Percentiles rank a stretch among this genome's conserved stretches.
These are phyloP conservation scores for Cryptosporidium ryanae DNA, from an alignment of 169 alveolate species.

Conservation along the genomic window DNA sequence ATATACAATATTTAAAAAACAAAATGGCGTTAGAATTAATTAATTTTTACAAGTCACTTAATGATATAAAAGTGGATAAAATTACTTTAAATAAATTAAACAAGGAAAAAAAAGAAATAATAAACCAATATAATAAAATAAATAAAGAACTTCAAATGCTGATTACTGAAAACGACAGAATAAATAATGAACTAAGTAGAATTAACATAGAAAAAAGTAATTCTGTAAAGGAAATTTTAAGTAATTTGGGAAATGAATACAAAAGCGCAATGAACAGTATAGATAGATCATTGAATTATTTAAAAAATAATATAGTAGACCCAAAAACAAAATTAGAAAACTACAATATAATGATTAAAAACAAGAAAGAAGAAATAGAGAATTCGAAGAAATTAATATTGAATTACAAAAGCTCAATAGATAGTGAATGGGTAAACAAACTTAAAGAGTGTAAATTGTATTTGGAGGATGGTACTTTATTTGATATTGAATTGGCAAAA, in stretches of 20 bases:
- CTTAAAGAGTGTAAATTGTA: slow-evolving; percentile 10
- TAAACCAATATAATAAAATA: not conserved
- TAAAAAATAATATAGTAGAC: slow-evolving; percentile 10
- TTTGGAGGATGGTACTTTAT: not conserved
- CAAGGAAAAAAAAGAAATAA: not conserved
- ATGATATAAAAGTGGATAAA: slow-evolving; percentile 11
- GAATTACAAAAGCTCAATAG: not conserved
- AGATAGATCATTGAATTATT: not conserved
- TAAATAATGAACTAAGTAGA: not conserved
- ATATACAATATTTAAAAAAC: slow-evolving; percentile 22
- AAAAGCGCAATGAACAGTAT: not conserved
- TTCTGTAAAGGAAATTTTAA: not conserved
- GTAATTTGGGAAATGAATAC: not conserved
- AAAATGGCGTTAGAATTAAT: slow-evolving; percentile 49
- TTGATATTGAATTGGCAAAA: slow-evolving; percentile 33
- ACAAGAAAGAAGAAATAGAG: not conserved
- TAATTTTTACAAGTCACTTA: slow-evolving; percentile 33
- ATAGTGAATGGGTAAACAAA: slow-evolving; percentile 31
- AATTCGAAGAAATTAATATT: slow-evolving; percentile 5
- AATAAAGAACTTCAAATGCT: not conserved
- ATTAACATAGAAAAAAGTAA: not conserved
- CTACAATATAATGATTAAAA: not conserved
- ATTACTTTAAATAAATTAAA: not conserved
- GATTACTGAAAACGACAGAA: not conserved
- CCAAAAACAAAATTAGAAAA: slow-evolving; percentile 3